These are phyloP conservation scores for Flaveria sonorensis DNA, from an alignment of 129 eudicot species.

Conservation along the genomic window DNA sequence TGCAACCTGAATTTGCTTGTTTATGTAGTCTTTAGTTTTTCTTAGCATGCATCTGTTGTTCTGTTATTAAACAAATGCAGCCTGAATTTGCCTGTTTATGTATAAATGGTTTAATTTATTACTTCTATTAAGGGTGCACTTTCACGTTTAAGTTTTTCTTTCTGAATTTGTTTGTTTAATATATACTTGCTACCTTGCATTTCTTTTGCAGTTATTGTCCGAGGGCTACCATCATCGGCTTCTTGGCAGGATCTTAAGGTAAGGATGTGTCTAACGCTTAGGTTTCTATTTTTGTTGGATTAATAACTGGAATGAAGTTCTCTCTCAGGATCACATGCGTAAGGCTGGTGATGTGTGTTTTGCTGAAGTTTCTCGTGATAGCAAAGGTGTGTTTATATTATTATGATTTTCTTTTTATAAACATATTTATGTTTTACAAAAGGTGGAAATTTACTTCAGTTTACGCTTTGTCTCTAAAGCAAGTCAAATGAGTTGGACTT, in stretches of 20 bases:
- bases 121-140: neutral
- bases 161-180: neutral
- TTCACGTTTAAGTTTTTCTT: neutral
- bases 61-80: neutral
- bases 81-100: neutral
- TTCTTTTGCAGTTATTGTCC: slow-evolving; percentile 64
- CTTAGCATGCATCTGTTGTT: neutral
- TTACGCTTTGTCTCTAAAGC: neutral
- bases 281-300: neutral
- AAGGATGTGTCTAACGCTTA: slow-evolving; percentile 16
- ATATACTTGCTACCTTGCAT: slow-evolving; percentile 10
- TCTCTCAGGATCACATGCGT: slow-evolving; percentile 90
- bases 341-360: slow-evolving; percentile 99
- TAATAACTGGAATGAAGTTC: neutral
- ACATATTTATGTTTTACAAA: neutral
- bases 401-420: neutral
- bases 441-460: neutral
- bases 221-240: slow-evolving; percentile 96
- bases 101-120: neutral
- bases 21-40: neutral
- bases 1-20: neutral
- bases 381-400: slow-evolving; percentile 55
- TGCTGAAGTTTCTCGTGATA: slow-evolving; percentile 90
- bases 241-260: slow-evolving; percentile 99
- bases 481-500: neutral